Evolutionary conservation across 768 basidiomycete genomes (phyloP).

Genomic region (Phaeotremella skinneri): DNA sequence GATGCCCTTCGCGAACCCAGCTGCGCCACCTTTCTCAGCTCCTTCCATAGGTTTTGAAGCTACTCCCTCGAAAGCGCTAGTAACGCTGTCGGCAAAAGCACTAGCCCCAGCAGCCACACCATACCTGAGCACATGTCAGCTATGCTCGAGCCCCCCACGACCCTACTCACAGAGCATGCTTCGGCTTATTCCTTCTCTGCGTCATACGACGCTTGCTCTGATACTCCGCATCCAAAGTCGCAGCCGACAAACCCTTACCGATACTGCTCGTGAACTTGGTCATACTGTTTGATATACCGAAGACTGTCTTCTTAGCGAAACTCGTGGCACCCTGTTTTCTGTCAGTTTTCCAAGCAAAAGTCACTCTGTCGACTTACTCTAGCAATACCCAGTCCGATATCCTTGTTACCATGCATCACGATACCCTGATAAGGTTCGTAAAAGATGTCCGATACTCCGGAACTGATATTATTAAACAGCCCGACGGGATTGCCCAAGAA

Average conservation of each 20-base stretch:
- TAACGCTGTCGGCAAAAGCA: conserved; percentile 87
- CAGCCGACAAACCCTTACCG: conserved; percentile 94
- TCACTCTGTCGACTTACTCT: conserved; percentile 60
- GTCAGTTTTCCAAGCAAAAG: conserved; percentile 18
- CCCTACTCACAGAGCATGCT: conserved; percentile 78
- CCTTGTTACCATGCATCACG: conserved; percentile 92
- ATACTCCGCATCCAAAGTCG: conserved; percentile 94
- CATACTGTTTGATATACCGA: conserved; percentile 90
- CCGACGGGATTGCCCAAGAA: conserved; percentile 79
- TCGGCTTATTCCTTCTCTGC: conserved; percentile 87
- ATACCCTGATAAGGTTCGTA: conserved; percentile 97
- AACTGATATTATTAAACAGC: conserved; percentile 95
- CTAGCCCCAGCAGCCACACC: conserved; percentile 94
- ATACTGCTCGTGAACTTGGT: conserved; percentile 98
- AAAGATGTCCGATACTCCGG: conserved; percentile 96
- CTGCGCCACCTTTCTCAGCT: conserved; percentile 86
- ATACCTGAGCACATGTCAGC: conserved; percentile 59
- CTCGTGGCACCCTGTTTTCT: conserved; percentile 82
- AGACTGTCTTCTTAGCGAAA: conserved; percentile 98
- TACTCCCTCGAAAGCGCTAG: conserved; percentile 94
- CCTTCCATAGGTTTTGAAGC: conserved; percentile 96
- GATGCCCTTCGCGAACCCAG: conserved; percentile 96
- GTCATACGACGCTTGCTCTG: conserved; percentile 83
- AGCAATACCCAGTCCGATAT: conserved; percentile 88
- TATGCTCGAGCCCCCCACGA: background rate